Evolutionary conservation across 495 filamentous ascomycete genomes (phyloP), one percentile per base, ranked within the genome.

Genomic region (Mytilinidion resinicola): DNA sequence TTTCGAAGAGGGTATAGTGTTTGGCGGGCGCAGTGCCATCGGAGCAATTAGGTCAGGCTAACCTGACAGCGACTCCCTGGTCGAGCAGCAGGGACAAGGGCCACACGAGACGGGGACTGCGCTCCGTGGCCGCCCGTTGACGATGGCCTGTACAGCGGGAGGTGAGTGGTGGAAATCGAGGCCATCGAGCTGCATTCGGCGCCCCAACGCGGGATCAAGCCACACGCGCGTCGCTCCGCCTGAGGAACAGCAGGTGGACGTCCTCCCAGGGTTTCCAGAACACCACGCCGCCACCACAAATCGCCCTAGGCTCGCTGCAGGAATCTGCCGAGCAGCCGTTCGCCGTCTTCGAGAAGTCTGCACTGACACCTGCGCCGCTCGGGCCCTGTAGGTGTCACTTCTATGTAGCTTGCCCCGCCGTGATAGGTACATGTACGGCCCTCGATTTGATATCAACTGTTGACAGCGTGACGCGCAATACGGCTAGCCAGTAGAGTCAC

Each of bases 1-100:
- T 66, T 57, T 62, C 63, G 37, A 61, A 56, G 35, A 53, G 25
- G 59, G 63, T 62, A 21, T 66, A 65, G 61, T 35, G 38, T 12
- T 47, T 43, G 25, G 51, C 46, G 12, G 17, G 9, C 33, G 59
- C 39, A 50, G 63, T 53, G 51, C 35, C 42, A 39, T 62, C 59
- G 55, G 63, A 54, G 62, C 21, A 53, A 62, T 60, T 48, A 57
- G 53, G 46, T 48, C n/a, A 54, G 55, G 39, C 20, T 48, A 35
- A 51, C 50, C 15, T 38, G 46, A 12, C 41, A 54, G 59, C 35
- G 49, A 50, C 35, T 33, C 43, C 12, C 46, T 58, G 38, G 41
- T 30, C 37, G 41, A 57, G 48, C 37, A 43, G 53, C 55, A 38
- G 47, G 50, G 44, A 54, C 34, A 39, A 37, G 20, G 10, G 15